These are phyloP conservation scores for Hordeum vulgare DNA, from an alignment of 176 grass and related monocot genomes.

Conservation along the genomic window DNA sequence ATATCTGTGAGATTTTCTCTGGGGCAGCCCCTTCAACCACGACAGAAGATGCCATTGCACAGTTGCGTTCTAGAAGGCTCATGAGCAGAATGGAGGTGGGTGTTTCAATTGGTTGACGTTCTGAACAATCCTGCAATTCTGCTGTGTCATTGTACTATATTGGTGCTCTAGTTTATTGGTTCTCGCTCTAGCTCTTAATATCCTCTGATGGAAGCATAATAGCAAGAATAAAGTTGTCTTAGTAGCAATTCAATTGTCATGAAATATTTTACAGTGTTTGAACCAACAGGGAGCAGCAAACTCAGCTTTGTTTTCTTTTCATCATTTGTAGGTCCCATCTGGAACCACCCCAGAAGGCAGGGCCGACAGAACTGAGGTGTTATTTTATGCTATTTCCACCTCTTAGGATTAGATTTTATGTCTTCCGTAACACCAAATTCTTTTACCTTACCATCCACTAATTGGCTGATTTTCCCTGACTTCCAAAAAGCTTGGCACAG, in stretches of 20 bases:
- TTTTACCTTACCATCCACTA: neutral
- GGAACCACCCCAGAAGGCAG: slow-evolving; percentile 52
- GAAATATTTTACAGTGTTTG: neutral
- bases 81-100: slow-evolving; percentile 92
- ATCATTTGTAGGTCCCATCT: slow-evolving; percentile 79
- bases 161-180: neutral
- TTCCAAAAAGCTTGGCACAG: neutral
- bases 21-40: slow-evolving; percentile 40
- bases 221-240: neutral
- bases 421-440: neutral
- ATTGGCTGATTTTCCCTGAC: neutral
- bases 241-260: neutral
- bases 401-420: neutral
- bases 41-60: slow-evolving; percentile 94
- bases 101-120: slow-evolving; percentile 14
- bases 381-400: neutral
- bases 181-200: neutral
- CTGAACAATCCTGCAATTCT: neutral
- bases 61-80: slow-evolving; percentile 81
- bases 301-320: slow-evolving; percentile 4
- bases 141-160: neutral
- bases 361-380: slow-evolving; percentile 46
- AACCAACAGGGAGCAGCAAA: neutral
- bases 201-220: slow-evolving; percentile 10
- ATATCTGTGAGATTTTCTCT: slow-evolving; percentile 3